phyloP scores from a whole-genome alignment of 2,329 filamentous ascomycete species.

The Nigrograna mackinnonii region DNA sequence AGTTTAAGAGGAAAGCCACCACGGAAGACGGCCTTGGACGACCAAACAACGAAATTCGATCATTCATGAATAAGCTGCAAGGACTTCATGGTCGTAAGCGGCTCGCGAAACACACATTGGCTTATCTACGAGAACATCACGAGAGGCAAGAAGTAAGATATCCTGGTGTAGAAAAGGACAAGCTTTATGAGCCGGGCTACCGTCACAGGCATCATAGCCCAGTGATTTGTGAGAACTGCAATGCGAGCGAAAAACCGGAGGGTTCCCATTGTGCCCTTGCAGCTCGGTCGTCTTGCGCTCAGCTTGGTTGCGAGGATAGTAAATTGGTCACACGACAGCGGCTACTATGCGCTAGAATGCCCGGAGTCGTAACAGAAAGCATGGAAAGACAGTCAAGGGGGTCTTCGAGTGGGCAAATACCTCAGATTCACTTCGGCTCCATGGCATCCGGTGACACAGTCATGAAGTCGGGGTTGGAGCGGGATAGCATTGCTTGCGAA shows the following conservation, averaged over 20 bases:
- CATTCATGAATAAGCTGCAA: not conserved
- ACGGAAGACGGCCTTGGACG: not conserved
- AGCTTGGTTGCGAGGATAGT: not conserved
- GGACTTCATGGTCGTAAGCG: not conserved
- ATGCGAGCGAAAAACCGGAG: not conserved
- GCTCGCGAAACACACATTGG: not conserved
- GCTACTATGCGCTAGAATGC: too few species aligned
- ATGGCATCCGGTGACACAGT: constrained; percentile 9
- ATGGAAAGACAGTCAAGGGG: not conserved
- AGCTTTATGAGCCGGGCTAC: not conserved
- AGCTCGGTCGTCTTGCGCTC: not conserved
- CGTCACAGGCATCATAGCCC: not conserved
- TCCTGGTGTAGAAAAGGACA: not conserved
- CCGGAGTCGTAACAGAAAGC: too few species aligned
- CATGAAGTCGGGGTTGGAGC: constrained; percentile 5
- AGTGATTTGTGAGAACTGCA: not conserved
- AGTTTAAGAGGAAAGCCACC: not conserved
- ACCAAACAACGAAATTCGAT: not conserved
- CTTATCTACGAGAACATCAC: not conserved
- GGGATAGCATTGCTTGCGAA: constrained; percentile 4
- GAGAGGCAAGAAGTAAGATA: not conserved
- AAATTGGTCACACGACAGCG: not conserved
- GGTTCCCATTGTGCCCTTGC: not conserved
- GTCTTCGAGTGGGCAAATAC: not conserved
- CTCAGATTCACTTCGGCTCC: constrained; percentile 5